These are phyloP conservation scores for Ramicandelaber brevisporus DNA, from an alignment of 192 early-diverging fungal genomes.

Conservation along the genomic window DNA sequence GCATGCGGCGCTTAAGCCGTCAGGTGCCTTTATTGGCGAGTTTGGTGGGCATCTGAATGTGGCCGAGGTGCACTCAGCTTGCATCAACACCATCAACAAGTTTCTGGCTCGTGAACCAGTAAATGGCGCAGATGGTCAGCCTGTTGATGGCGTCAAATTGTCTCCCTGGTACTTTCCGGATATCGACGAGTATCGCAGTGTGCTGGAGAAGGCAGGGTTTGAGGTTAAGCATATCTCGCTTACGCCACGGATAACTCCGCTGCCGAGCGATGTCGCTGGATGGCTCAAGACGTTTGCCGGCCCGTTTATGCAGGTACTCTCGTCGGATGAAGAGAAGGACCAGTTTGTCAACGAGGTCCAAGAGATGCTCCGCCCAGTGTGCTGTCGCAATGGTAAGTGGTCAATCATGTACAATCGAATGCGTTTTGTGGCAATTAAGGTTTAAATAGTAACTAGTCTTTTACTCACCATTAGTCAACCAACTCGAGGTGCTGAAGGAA, in stretches of 20 bases:
- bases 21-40: constrained; percentile 1
- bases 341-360: background rate
- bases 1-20: background rate
- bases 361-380: background rate
- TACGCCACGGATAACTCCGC: background rate
- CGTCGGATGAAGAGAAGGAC: background rate
- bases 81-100: background rate
- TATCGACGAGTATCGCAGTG: background rate
- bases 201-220: constrained; percentile 3
- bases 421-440: background rate
- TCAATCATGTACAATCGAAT: background rate
- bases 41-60: constrained; percentile 2
- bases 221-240: background rate
- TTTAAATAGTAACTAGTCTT: too few species aligned
- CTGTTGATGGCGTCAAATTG: background rate
- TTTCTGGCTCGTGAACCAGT: background rate
- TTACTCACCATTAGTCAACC: too few species aligned
- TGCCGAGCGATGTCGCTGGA: constrained; percentile 1
- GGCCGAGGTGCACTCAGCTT: background rate
- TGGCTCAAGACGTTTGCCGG: constrained; percentile 3
- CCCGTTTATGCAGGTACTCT: background rate
- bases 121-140: background rate
- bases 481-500: constrained; percentile 10
- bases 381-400: background rate
- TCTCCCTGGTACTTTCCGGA: constrained; percentile 4